phyloP scores from a whole-genome alignment of 441 rosid genomes.

The Brassica hybrid region DNA sequence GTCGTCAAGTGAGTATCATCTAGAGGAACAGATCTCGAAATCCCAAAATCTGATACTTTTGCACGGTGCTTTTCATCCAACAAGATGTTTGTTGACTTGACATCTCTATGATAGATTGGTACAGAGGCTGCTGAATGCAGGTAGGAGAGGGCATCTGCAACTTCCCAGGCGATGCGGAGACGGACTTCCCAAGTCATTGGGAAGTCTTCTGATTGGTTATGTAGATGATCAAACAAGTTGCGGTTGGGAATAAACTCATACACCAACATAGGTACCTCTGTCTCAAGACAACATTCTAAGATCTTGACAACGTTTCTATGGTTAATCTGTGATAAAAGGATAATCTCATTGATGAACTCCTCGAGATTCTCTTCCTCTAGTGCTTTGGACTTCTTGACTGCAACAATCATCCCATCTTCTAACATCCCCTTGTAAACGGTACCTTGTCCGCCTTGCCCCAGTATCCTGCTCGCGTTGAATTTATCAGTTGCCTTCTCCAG shows the following conservation, averaged over 20 bases:
- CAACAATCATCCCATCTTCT: constrained; percentile 54
- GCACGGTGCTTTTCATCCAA: constrained; percentile 47
- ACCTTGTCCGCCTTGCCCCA: constrained; percentile 55
- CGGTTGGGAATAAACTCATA: constrained; percentile 58
- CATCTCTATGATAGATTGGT: constrained; percentile 58
- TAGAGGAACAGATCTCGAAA: constrained; percentile 49
- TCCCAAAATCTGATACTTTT: constrained; percentile 58
- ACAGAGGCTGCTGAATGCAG: constrained; percentile 63
- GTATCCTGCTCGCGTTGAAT: constrained; percentile 44
- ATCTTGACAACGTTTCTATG: constrained; percentile 59
- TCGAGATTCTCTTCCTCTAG: constrained; percentile 41
- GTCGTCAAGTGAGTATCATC: constrained; percentile 57
- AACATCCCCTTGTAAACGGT: constrained; percentile 37
- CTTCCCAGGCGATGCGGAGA: constrained; percentile 51
- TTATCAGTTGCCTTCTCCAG: constrained; percentile 51
- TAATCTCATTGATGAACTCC: constrained; percentile 59
- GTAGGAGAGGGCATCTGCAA: constrained; percentile 54
- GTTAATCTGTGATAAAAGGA: constrained; percentile 50
- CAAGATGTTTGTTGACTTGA: constrained; percentile 58
- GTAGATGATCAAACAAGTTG: constrained; percentile 47
- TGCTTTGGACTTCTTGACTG: constrained; percentile 51
- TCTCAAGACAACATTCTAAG: constrained; percentile 62
- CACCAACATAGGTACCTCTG: constrained; percentile 52
- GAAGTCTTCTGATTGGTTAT: constrained; percentile 32
- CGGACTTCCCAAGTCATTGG: constrained; percentile 52